These are phyloP conservation scores for Kluyveromyces dobzhanskii DNA, from an alignment of 805 yeast species.

Conservation along the genomic window DNA sequence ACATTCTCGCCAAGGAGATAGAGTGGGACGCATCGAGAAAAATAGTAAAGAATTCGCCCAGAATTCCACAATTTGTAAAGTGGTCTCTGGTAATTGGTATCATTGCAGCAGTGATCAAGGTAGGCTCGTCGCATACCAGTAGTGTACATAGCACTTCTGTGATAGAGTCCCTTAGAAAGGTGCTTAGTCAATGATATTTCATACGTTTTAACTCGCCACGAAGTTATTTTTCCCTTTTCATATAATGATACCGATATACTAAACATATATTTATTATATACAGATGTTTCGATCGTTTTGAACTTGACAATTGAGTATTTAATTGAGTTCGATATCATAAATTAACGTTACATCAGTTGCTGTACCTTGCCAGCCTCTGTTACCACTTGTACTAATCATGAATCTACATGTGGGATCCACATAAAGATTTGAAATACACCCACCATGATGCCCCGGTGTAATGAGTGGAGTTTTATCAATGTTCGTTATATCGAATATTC, in stretches of 20 bases:
- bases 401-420: slow-evolving; percentile 85
- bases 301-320: neutral
- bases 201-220: too few relatives aligned
- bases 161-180: neutral
- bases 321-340: slow-evolving; percentile 59
- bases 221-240: too few relatives aligned
- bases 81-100: slow-evolving; percentile 4
- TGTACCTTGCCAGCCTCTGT: slow-evolving; percentile 88
- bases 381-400: slow-evolving; percentile 87
- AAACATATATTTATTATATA: too few relatives aligned
- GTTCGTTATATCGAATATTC: slow-evolving; percentile 68
- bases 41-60: neutral
- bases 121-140: neutral
- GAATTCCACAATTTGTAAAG: neutral
- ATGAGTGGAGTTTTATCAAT: slow-evolving; percentile 42
- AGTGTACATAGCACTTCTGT: neutral
- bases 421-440: slow-evolving; percentile 64
- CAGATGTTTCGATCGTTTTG: too few relatives aligned
- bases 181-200: neutral
- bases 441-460: slow-evolving; percentile 96
- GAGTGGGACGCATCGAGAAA: slow-evolving; percentile 12
- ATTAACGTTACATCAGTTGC: slow-evolving; percentile 74
- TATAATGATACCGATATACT: neutral
- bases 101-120: slow-evolving; percentile 1
- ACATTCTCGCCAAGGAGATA: slow-evolving; percentile 12